Base-by-base conservation (phyloP, 2,329 filamentous ascomycete genomes). In the Microsporum audouinii region DNA sequence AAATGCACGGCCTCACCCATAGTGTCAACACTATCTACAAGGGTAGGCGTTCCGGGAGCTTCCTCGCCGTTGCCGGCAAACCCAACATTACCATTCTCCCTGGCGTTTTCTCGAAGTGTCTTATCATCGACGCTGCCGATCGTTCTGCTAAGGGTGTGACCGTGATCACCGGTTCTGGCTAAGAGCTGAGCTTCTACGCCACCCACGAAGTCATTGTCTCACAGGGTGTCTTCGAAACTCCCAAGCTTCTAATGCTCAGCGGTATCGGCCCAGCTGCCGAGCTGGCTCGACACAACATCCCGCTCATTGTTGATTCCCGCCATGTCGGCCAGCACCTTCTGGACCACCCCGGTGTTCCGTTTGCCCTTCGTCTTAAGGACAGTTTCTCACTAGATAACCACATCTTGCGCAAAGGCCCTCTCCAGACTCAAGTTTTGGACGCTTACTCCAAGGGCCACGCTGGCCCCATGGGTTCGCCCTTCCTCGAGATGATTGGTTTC, bases 11-110 rank as follows among this genome's bases (percentile, higher is more conserved):
- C 2, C 75, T 85, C 1, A 76, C 74, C 45, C 76, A 82, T 49
- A 79, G 79, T 65, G 74, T 81, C 59, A 78, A 82, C 69, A 77
- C 76, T 45, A 84, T 85, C 66, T 83, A 85, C 71, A 74, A 80
- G 6, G 82, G 82, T n/a, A 71, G 74, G 60, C 78, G 82, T 14
- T 56, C 23, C 27, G 78, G 76, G 0, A 80, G 78, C 64, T 82
- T 76, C 65, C 70, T 80, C 0, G 82, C 76, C 64, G 67, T 86
- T 14, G 70, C 76, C 61, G 75, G 75, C 59, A 83, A 84, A 71
- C 72, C 75, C 10, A 85, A 85, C 63, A 73, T 84, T 57, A 81
- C 79, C 0, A 73, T 85, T 49, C 67, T 85, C 1, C 67, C 76
- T 0, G 68, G 74, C 2, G 76, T 74, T 0, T 73, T 79, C 58